phyloP scores from a whole-genome alignment of 2,329 filamentous ascomycete genomes.

The Aspergillus quadrilineatus region DNA sequence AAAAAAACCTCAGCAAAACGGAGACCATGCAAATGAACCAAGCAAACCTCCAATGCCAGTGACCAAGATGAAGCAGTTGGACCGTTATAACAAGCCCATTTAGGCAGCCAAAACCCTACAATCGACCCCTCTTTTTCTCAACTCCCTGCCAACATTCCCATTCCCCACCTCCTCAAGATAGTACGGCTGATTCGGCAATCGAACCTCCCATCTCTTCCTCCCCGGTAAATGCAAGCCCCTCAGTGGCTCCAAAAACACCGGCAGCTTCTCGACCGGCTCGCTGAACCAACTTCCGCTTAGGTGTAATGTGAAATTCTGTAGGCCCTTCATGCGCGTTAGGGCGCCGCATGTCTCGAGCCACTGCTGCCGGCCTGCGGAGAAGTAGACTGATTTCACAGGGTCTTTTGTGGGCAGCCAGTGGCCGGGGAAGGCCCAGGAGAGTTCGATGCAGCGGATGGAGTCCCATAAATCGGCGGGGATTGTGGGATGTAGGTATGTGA shows the following conservation, averaged over 20 bases:
- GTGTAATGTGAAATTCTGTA: slow-evolving; percentile 34
- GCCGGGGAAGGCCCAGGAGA: slow-evolving; percentile 42
- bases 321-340: slow-evolving; percentile 23
- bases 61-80: too few relatives aligned
- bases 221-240: slow-evolving; percentile 22
- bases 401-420: slow-evolving; percentile 44
- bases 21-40: too few relatives aligned
- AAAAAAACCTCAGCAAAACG: too few relatives aligned
- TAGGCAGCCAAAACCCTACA: slow-evolving; percentile 29
- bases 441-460: slow-evolving; percentile 34
- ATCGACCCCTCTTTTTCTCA: slow-evolving; percentile 34
- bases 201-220: slow-evolving; percentile 29
- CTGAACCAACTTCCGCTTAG: slow-evolving; percentile 38
- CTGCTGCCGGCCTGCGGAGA: slow-evolving; percentile 37
- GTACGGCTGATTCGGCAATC: slow-evolving; percentile 35
- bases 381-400: slow-evolving; percentile 39
- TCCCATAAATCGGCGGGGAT: slow-evolving; percentile 30
- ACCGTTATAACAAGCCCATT: too few relatives aligned
- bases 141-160: slow-evolving; percentile 27
- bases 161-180: slow-evolving; percentile 32
- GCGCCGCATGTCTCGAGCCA: slow-evolving; percentile 39
- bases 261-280: slow-evolving; percentile 37
- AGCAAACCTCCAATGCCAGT: too few relatives aligned
- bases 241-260: slow-evolving; percentile 37
- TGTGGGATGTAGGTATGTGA: slow-evolving; percentile 39